Base-by-base conservation (phyloP, 768 basidiomycete species). In the Russula dissimulans region DNA sequence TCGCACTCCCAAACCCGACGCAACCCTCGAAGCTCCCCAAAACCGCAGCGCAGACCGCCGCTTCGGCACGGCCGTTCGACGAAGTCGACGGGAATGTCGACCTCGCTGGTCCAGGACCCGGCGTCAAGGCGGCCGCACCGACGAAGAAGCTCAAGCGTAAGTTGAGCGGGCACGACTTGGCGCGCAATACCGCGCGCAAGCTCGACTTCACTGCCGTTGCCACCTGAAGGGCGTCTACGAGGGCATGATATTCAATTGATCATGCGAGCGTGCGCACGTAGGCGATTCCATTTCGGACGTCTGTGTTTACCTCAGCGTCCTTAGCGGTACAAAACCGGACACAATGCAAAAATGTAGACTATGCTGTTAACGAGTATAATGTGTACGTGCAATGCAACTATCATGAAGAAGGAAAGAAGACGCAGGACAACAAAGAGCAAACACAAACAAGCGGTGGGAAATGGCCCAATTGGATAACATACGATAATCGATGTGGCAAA, bases 11-110 rank as follows among this genome's bases (percentile, higher is more conserved):
- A 8, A 84, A 88, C 65, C 94, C 97, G 0, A 87, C 94, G 0
- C 87, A 90, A 64, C 93, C 93, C 0, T 86, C 85, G 8, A 88
- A 91, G 67, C 80, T 99, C 1, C 97, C 97, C 0, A 91, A 95
- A 81, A 73, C 83, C 57, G 63, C 67, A 48, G 72, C 65, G 4
- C 65, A 74, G 12, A 75, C 71, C 44, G 77, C 76, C 49, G 72
- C 75, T 1, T 70, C 78, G 4, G 70, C 75, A 0, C 77, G 84
- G 32, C 83, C 89, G 5, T 79, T 87, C 3, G 89, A 89, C 67
- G 89, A 92, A 66, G 77, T 89, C 11, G 87, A 92, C 57, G 87
- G 83, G 52, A 90, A 89, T 59, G 81, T 84, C 18, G 81, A 85
- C 12, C 73, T 77, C 50, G 73, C 75, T 31, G 69, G 75, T 0